Evolutionary conservation across 345 rosid genomes (phyloP).

Genomic region (Arabis alpina): DNA sequence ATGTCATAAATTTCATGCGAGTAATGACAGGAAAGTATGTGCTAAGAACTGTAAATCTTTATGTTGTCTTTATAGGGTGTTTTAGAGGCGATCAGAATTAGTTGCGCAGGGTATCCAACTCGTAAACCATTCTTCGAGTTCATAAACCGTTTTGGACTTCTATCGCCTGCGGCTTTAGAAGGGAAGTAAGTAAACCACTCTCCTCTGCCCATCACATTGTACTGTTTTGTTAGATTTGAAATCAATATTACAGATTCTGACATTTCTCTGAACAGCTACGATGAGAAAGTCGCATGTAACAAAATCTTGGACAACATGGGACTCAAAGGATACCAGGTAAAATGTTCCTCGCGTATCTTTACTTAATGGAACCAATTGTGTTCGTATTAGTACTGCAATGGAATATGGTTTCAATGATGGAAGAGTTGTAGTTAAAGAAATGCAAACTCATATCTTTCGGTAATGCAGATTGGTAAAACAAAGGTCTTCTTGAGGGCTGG

Average conservation of each 20-base stretch:
- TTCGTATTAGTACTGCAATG: background rate
- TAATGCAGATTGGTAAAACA: constrained; percentile 86
- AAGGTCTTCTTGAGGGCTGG: constrained; percentile 96
- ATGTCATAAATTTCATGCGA: background rate
- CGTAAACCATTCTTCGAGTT: constrained; percentile 92
- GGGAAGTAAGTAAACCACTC: constrained; percentile 67
- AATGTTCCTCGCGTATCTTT: constrained; percentile 10
- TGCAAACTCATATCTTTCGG: constrained; percentile 23
- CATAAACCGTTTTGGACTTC: constrained; percentile 88
- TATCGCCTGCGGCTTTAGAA: constrained; percentile 65
- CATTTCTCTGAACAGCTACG: constrained; percentile 59
- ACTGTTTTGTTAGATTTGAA: constrained; percentile 26
- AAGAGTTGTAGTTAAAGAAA: background rate
- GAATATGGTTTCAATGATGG: background rate
- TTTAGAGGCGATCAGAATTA: constrained; percentile 93
- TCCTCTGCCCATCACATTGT: constrained; percentile 11
- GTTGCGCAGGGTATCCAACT: constrained; percentile 98
- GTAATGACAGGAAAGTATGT: background rate
- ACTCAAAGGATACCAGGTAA: constrained; percentile 93
- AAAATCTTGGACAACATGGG: constrained; percentile 86
- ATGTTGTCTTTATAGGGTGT: constrained; percentile 69
- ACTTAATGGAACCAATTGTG: constrained; percentile 4
- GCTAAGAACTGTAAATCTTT: constrained; percentile 1
- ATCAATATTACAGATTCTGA: constrained; percentile 29
- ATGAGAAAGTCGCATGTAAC: constrained; percentile 71